A percentile compares a stretch with the other conserved stretches of the same genome.
phyloP scores from a whole-genome alignment of 495 filamentous ascomycete genomes.

The Trichoderma asperelloides region DNA sequence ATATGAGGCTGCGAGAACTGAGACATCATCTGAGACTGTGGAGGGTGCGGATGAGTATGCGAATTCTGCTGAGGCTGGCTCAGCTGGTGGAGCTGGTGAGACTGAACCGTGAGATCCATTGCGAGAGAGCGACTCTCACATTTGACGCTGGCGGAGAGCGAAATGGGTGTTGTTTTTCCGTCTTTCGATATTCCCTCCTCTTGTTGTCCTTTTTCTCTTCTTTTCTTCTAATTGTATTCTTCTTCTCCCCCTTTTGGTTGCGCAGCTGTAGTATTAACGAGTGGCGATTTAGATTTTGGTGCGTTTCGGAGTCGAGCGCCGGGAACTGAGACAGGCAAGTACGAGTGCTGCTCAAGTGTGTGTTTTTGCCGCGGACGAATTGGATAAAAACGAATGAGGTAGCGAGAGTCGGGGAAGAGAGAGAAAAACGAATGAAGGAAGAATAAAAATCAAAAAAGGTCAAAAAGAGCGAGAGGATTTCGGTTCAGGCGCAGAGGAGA shows the following conservation, averaged over 20 bases:
- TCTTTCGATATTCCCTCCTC: not conserved
- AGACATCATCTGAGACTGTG: conserved; percentile 3
- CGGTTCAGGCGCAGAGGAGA: conserved; percentile 15
- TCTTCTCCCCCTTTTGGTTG: not conserved
- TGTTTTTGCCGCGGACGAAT: not conserved
- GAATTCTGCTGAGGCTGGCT: not conserved
- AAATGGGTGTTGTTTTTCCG: not conserved
- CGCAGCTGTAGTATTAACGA: not conserved
- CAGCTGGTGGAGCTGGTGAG: conserved; percentile 7
- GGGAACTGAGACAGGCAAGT: no score
- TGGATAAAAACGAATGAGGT: not conserved
- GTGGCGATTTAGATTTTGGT: not conserved
- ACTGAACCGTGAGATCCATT: not conserved
- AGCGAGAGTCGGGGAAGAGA: not conserved
- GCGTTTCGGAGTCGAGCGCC: no score
- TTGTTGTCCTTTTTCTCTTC: not conserved
- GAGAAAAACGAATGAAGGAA: not conserved
- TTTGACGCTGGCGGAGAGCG: not conserved
- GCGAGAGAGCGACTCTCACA: not conserved
- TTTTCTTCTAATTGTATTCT: not conserved
- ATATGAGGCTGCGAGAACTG: conserved; percentile 1
- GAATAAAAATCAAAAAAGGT: not conserved
- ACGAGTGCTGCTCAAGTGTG: no score
- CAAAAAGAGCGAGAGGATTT: not conserved
- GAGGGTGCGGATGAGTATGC: not conserved